Evolutionary conservation across 2,329 filamentous ascomycete genomes (phyloP).

Genomic region (Blastomyces silverae): DNA sequence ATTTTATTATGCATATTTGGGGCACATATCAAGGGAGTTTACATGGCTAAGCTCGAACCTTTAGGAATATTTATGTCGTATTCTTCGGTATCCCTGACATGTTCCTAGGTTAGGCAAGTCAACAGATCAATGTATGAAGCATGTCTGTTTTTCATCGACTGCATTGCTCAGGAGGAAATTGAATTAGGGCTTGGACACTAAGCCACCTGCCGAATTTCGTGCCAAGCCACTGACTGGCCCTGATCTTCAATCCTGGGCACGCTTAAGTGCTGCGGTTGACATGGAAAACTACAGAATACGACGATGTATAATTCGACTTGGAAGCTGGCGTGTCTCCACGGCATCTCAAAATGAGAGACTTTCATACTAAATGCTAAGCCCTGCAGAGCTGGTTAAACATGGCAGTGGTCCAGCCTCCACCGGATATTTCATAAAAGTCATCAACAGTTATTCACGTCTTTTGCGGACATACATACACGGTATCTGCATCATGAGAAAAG

Average conservation of each 20-base stretch:
- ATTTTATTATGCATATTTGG: neutral
- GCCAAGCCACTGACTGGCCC: neutral
- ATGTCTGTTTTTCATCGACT: neutral
- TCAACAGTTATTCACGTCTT: neutral
- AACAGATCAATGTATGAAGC: neutral
- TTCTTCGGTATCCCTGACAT: neutral
- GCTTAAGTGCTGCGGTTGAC: neutral
- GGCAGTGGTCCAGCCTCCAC: neutral
- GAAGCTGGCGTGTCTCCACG: neutral
- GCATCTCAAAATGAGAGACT: neutral
- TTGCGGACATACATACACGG: neutral
- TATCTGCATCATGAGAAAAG: no score
- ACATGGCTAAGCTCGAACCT: neutral
- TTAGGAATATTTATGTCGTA: neutral
- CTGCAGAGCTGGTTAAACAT: neutral
- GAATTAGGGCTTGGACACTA: neutral
- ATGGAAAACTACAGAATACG: neutral
- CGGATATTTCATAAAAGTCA: neutral
- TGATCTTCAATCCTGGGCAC: neutral
- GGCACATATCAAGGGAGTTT: neutral
- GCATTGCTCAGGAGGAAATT: neutral
- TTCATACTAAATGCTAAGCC: neutral
- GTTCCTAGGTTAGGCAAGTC: neutral
- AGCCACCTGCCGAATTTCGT: neutral
- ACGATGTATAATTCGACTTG: neutral